Evolutionary conservation across 1,284 basidiomycete species (phyloP), one percentile per base, ranked within the genome.

Genomic region (Nidula niveotomentosa): DNA sequence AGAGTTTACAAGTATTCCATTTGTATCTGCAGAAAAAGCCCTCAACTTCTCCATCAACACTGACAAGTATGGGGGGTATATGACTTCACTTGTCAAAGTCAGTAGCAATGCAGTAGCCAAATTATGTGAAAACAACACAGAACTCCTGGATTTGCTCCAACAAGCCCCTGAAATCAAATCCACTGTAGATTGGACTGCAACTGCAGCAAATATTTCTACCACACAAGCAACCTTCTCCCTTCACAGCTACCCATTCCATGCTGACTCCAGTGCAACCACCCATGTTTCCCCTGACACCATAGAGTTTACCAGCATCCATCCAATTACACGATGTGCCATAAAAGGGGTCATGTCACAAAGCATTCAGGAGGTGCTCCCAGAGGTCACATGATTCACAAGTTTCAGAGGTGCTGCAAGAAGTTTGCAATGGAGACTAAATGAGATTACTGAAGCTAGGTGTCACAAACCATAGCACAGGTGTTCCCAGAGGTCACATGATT

Each of bases 221-320:
- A 10, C 30, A 8, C 18, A 23, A 39, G n/a, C 46, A 23, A 7
- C 30, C 34, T 8, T n/a, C 46, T 12, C 6, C 8, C 5, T 34
- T 30, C 12, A 18, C 46, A 48, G 12, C 34, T 8, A 8, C 8
- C 46, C 46, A 9, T 48, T 48, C 18, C 30, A 17, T n/a, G 7
- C 34, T 6, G 46, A 60, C 43, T 37, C 55, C 1, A 57, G 45
- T 56, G 60, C 45, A 13, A 60, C 43, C 37, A 49, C 56, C 49
- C 59, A 55, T 49, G 54, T 63, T 10, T 45, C 53, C 3, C 57
- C 59, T 0, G 33, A 39, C 18, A 46, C 51, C n/a, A 18, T 35
- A 0, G 57, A 60, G 46, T 60, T 60, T 36, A 5, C 33, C 34
- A 50, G 35, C 1, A 49, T 59, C 18, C 7, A 9, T 0, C 45